Evolutionary conservation across 176 grass and related monocot species (phyloP).

Genomic region (Bothriochloa decipiens): DNA sequence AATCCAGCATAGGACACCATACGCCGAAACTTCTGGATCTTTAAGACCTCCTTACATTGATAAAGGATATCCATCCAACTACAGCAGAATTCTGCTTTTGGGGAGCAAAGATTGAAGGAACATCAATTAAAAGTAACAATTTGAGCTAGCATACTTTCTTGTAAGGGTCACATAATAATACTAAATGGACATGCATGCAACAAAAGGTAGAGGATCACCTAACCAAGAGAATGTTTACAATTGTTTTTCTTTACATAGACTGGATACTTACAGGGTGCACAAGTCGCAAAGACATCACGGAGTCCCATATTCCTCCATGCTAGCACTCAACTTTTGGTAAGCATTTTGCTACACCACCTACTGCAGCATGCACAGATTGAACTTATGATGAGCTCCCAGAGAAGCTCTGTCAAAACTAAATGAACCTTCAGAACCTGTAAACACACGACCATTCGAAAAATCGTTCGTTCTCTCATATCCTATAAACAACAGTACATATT

Average conservation of each 20-base stretch:
- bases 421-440: neutral
- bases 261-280: neutral
- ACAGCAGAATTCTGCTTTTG: neutral
- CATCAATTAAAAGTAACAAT: neutral
- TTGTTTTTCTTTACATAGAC: neutral
- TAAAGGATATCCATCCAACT: constrained; percentile 57
- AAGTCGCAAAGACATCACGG: neutral
- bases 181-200: neutral
- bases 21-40: constrained; percentile 79
- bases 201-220: neutral
- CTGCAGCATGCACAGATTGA: neutral
- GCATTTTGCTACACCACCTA: neutral
- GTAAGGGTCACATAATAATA: neutral
- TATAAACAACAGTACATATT: neutral
- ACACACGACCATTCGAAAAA: neutral
- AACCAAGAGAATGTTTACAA: neutral
- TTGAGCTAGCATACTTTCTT: neutral
- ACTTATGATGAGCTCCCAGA: neutral
- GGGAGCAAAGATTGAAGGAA: neutral
- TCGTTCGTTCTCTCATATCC: neutral
- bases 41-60: constrained; percentile 65
- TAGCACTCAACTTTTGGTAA: neutral
- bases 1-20: constrained; percentile 70
- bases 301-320: neutral
- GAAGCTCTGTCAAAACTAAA: neutral